A percentile compares a stretch with the other conserved stretches of the same genome.
Evolutionary conservation across 225 moss, liverwort and hornwort species (phyloP).

Genomic region (Lunularia cruciata): DNA sequence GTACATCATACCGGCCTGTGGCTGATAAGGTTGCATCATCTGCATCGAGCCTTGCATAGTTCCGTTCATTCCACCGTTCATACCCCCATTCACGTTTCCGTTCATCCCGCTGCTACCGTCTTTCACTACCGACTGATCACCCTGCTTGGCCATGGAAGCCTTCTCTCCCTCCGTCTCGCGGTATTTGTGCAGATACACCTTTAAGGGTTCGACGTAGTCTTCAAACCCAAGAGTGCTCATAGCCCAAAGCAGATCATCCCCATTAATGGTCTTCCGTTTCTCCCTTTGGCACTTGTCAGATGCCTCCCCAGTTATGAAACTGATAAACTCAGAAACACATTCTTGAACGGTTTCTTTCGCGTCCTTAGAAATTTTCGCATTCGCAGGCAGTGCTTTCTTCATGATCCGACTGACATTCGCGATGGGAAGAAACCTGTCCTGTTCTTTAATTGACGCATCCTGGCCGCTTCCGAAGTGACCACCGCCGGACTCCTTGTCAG

Average conservation of each 20-base stretch:
- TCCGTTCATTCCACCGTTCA: conserved; percentile 67
- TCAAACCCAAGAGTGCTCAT: conserved; percentile 92
- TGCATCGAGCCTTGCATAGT: conserved; percentile 69
- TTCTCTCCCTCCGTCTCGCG: conserved; percentile 91
- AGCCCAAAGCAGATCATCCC: conserved; percentile 86
- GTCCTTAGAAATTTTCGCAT: conserved; percentile 91
- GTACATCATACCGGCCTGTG: conserved; percentile 69
- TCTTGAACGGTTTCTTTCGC: conserved; percentile 97
- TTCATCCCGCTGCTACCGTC: conserved; percentile 64
- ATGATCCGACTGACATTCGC: conserved; percentile 94
- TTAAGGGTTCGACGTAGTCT: conserved; percentile 83
- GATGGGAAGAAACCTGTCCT: conserved; percentile 89
- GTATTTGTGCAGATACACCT: conserved; percentile 87
- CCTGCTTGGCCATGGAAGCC: conserved; percentile 85
- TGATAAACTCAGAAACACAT: conserved; percentile 94
- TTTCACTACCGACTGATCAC: conserved; percentile 69
- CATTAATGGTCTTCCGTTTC: conserved; percentile 88
- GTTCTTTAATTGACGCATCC: conserved; percentile 83
- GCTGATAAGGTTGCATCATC: conserved; percentile 68
- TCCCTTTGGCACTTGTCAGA: conserved; percentile 92
- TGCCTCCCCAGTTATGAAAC: conserved; percentile 91
- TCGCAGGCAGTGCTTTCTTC: conserved; percentile 87
- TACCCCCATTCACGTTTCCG: conserved; percentile 51
- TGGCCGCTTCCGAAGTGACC: conserved; percentile 67
- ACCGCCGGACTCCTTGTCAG: conserved; percentile 83